Conservation (phyloP, 1,139 yeast species). For the Trichomonascaceae sp. region DNA sequence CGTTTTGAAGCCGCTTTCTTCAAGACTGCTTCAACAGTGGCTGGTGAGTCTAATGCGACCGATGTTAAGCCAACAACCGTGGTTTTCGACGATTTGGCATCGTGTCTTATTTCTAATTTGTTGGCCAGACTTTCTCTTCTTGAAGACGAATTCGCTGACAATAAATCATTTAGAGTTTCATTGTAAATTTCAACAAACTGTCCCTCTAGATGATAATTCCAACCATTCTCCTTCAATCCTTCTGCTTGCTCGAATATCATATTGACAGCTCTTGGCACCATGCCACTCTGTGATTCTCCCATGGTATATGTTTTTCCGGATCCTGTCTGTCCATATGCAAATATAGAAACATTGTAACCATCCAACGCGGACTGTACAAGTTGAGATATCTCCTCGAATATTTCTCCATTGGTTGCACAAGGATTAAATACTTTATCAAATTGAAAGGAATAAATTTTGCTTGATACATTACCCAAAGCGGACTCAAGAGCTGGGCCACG, state of each 20-base stretch:
- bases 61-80: constrained; percentile 54
- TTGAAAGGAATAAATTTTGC: constrained; percentile 43
- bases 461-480: constrained; percentile 25
- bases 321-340: constrained; percentile 98
- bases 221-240: constrained; percentile 48
- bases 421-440: constrained; percentile 77
- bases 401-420: constrained; percentile 46
- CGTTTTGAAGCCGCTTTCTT: constrained; percentile 48
- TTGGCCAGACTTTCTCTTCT: constrained; percentile 9
- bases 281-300: constrained; percentile 65
- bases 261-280: constrained; percentile 70
- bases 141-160: constrained; percentile 23
- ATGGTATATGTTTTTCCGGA: constrained; percentile 94
- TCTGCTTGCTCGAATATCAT: constrained; percentile 63
- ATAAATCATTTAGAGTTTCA: constrained; percentile 68
- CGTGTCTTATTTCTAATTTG: constrained; percentile 73
- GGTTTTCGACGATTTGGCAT: constrained; percentile 47
- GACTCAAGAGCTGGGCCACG: constrained; percentile 23
- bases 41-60: constrained; percentile 42
- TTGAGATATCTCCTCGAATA: constrained; percentile 83
- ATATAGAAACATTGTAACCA: constrained; percentile 87
- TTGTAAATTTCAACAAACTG: constrained; percentile 89
- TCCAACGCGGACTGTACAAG: constrained; percentile 83
- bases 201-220: constrained; percentile 63
- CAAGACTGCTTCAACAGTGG: constrained; percentile 48